phyloP scores from a whole-genome alignment of 176 grass and related monocot species.

The Dactylis glomerata region DNA sequence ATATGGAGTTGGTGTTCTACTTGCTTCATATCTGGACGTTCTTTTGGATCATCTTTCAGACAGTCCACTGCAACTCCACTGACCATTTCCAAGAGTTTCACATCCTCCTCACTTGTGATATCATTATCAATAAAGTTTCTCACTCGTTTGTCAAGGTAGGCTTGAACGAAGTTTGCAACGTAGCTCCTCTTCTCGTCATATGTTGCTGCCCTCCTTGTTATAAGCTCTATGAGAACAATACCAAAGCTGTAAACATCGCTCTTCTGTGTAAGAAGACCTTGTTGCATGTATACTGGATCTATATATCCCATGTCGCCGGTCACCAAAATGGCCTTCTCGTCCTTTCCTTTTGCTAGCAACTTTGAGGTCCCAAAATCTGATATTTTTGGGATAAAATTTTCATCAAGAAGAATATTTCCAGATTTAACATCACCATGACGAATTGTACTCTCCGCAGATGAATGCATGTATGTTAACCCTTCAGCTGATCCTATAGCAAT shows the following conservation, averaged over 20 bases:
- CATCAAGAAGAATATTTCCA: neutral
- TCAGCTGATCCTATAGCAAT: neutral
- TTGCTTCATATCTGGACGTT: neutral
- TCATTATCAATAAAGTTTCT: neutral
- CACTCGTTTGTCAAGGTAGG: neutral
- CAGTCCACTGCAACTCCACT: neutral
- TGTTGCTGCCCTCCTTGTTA: neutral
- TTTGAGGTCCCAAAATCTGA: neutral
- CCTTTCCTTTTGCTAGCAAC: neutral
- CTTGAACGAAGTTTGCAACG: neutral
- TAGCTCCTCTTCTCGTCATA: neutral
- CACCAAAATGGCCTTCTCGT: neutral
- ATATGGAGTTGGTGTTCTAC: neutral
- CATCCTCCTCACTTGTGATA: neutral
- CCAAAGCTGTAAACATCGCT: neutral
- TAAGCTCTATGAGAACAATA: neutral
- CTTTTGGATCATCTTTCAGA: neutral
- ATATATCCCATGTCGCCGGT: neutral
- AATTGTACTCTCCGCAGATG: neutral
- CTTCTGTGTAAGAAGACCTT: neutral
- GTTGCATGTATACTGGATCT: neutral
- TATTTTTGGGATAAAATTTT: neutral
- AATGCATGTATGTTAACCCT: neutral
- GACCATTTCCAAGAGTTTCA: neutral
- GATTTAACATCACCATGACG: neutral